A percentile compares a stretch with the other conserved stretches of the same genome.
Conservation (phyloP, 2,329 filamentous ascomycete genomes). For the Neurospora crassa region DNA sequence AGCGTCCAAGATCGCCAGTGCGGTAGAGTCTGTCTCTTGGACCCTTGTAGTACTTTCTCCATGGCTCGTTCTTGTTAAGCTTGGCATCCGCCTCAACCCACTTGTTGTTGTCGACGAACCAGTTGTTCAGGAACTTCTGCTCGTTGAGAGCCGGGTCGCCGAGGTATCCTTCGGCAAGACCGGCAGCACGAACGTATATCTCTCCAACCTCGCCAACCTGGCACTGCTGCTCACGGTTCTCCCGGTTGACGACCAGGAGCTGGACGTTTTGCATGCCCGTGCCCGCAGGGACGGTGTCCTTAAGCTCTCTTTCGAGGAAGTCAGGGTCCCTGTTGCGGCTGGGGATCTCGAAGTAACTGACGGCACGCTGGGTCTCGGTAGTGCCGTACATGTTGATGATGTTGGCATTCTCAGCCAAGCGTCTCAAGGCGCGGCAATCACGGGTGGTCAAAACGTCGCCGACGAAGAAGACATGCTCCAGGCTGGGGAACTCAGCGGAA, state of each 20-base stretch:
- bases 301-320: slow-evolving; percentile 30
- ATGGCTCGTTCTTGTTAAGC: slow-evolving; percentile 52
- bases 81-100: slow-evolving; percentile 59
- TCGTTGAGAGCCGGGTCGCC: slow-evolving; percentile 50
- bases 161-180: slow-evolving; percentile 57
- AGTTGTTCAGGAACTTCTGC: slow-evolving; percentile 74
- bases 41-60: slow-evolving; percentile 70
- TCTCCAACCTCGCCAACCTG: slow-evolving; percentile 75
- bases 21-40: slow-evolving; percentile 80
- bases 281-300: slow-evolving; percentile 72
- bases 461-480: slow-evolving; percentile 82
- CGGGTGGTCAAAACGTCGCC: slow-evolving; percentile 81
- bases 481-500: slow-evolving; percentile 61
- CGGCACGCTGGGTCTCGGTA: slow-evolving; percentile 73
- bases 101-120: slow-evolving; percentile 68
- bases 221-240: slow-evolving; percentile 59
- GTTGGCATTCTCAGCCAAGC: slow-evolving; percentile 61
- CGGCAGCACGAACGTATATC: slow-evolving; percentile 72
- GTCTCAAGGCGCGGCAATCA: slow-evolving; percentile 69
- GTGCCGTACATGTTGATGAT: slow-evolving; percentile 87
- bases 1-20: slow-evolving; percentile 77
- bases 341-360: slow-evolving; percentile 74
- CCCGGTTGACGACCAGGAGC: slow-evolving; percentile 69
- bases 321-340: slow-evolving; percentile 51
- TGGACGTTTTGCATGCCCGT: slow-evolving; percentile 85